These are phyloP conservation scores for Starmera pachycereana DNA, from an alignment of 805 yeast genomes.

Conservation along the genomic window DNA sequence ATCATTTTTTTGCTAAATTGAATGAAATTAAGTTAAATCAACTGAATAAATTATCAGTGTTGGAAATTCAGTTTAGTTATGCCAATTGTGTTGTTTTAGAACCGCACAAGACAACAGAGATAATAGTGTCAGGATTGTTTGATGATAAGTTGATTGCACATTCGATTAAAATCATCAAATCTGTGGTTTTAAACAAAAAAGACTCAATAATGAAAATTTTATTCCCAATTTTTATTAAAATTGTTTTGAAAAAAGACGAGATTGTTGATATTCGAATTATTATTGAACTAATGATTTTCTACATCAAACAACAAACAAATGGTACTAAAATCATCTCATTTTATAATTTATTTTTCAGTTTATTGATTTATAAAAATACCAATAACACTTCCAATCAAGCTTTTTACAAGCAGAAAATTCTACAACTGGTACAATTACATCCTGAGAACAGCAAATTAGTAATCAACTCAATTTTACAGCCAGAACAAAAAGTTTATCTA, in stretches of 20 bases:
- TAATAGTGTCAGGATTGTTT: slow-evolving; percentile 25
- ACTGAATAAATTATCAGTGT: slow-evolving; percentile 42
- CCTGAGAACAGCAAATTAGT: slow-evolving; percentile 39
- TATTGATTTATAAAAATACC: slow-evolving; percentile 22
- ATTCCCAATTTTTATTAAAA: slow-evolving; percentile 33
- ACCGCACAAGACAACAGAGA: slow-evolving; percentile 13
- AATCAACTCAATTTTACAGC: slow-evolving; percentile 27
- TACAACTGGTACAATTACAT: slow-evolving; percentile 34
- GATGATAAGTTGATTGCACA: slow-evolving; percentile 27
- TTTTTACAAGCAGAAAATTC: slow-evolving; percentile 36
- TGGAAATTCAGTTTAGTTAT: slow-evolving; percentile 31
- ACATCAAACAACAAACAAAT: slow-evolving; percentile 8
- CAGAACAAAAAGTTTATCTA: slow-evolving; percentile 23
- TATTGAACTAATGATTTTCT: slow-evolving; percentile 21
- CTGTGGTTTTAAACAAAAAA: slow-evolving; percentile 30
- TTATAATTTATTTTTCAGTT: slow-evolving; percentile 26
- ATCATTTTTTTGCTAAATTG: too few relatives aligned
- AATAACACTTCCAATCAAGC: slow-evolving; percentile 16
- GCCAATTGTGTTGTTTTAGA: too few relatives aligned
- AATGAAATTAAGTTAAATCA: slow-evolving; percentile 21
- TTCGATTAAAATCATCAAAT: slow-evolving; percentile 52
- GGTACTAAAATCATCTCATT: slow-evolving; percentile 11
- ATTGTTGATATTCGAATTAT: slow-evolving; percentile 17
- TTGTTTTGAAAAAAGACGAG: slow-evolving; percentile 13
- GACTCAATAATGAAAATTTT: slow-evolving; percentile 31